These are phyloP conservation scores for Pyrenophora tritici-repentis DNA, from an alignment of 2,329 filamentous ascomycete genomes.

Conservation along the genomic window DNA sequence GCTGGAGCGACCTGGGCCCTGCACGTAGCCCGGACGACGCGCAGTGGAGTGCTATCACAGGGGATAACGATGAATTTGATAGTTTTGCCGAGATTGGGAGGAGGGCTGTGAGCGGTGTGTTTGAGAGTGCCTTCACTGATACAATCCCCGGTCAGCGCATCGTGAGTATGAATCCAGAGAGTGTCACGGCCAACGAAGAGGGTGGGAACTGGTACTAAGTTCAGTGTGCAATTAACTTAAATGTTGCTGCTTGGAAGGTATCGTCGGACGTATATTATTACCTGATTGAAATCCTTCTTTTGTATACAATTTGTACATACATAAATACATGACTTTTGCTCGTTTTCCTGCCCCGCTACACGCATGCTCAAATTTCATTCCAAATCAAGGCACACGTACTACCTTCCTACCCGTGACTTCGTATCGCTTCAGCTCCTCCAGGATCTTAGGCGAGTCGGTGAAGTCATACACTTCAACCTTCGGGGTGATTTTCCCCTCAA, in stretches of 20 bases:
- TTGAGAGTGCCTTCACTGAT: conserved; percentile 61
- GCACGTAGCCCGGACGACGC: conserved; percentile 50
- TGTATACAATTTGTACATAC: neutral
- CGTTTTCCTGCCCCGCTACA: neutral
- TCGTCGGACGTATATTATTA: no score
- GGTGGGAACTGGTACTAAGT: conserved; percentile 63
- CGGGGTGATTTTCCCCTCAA: conserved; percentile 50
- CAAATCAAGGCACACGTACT: conserved; percentile 31
- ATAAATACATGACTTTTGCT: neutral
- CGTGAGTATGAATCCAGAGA: conserved; percentile 63
- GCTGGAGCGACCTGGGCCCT: conserved; percentile 66
- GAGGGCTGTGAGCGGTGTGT: conserved; percentile 62
- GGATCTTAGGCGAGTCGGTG: conserved; percentile 42
- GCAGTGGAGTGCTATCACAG: conserved; percentile 61
- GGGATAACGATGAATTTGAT: conserved; percentile 53
- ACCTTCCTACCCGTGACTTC: conserved; percentile 46
- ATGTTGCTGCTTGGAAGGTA: no score
- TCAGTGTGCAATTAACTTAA: no score
- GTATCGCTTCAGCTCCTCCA: conserved; percentile 40
- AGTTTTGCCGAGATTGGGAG: conserved; percentile 60
- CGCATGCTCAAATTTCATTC: neutral
- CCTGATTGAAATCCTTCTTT: no score
- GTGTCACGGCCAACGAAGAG: conserved; percentile 59
- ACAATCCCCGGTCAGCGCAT: conserved; percentile 63
- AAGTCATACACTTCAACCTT: conserved; percentile 46